Percentiles rank a stretch among this genome's conserved stretches.
Conservation (phyloP, 345 rosid species). For the Nasturtium officinale region DNA sequence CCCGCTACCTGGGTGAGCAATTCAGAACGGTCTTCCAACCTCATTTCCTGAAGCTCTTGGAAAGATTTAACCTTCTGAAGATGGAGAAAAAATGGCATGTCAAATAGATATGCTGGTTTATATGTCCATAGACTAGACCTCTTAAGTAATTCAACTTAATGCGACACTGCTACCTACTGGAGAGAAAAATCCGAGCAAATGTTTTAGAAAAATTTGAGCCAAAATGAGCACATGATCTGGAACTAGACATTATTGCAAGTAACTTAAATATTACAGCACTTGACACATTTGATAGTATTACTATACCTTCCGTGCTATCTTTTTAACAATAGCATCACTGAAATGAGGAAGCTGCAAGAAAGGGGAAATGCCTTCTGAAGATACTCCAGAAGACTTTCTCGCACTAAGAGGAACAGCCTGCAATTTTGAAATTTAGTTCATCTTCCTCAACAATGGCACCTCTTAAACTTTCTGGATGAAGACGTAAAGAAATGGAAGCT, state of each 20-base stretch:
- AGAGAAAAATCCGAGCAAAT: constrained; percentile 19
- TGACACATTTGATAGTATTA: constrained; percentile 24
- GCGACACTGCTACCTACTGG: constrained; percentile 4
- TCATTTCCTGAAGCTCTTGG: constrained; percentile 81
- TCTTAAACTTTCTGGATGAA: constrained; percentile 12
- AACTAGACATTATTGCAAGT: constrained; percentile 6
- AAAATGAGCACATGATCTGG: constrained; percentile 15
- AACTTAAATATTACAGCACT: constrained; percentile 8
- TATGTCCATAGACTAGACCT: constrained; percentile 1
- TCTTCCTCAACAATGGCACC: constrained; percentile 18
- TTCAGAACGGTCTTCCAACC: constrained; percentile 68
- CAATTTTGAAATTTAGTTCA: constrained; percentile 29
- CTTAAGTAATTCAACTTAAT: constrained; percentile 7
- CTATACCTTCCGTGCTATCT: constrained; percentile 86
- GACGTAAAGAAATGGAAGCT: constrained; percentile 5
- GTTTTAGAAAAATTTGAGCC: background rate
- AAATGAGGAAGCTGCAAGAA: constrained; percentile 95
- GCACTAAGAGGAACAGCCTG: constrained; percentile 99
- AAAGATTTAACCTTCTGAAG: constrained; percentile 91
- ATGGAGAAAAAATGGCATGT: constrained; percentile 19
- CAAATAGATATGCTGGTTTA: background rate
- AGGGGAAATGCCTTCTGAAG: constrained; percentile 86
- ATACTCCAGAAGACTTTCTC: constrained; percentile 85
- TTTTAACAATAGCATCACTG: constrained; percentile 77
- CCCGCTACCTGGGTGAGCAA: constrained; percentile 80